Base-by-base conservation (phyloP, 192 early-diverging fungal genomes). In the Entomortierella lignicola region DNA sequence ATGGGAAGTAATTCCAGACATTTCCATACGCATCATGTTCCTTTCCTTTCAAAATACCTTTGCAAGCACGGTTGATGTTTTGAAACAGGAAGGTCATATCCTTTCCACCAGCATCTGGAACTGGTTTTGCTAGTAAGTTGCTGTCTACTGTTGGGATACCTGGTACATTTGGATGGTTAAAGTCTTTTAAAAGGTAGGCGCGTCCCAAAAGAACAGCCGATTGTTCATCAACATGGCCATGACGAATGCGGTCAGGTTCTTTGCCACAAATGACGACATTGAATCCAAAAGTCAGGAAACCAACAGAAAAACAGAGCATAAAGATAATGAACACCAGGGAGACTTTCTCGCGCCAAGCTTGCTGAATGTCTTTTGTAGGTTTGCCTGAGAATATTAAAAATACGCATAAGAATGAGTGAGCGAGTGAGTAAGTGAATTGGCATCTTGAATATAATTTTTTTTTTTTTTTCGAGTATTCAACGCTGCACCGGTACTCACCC, bases 261-360 rank as follows among this genome's bases (percentile, higher is more conserved):
- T 72, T 66, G 10, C 84, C 80, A 67, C 86, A 93, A 21, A 93
- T 81, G 55, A 90, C 86, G 47, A 89, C 85, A 67, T 91, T 90
- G 72, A 93, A 88, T 18, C 94, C 95, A 69, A 97, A 95, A 3
- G 94, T 95, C 55, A 95, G 56, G 74, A 97, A 97, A 30, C 93
- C 94, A 42, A 95, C 87, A 20, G 72, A 48, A 2, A 66, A 84
- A 86, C 94, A 94, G 10, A 94, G 69, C 2, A 90, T 30, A n/a
- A 91, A 67, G 57, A 96, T 97, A 75, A 97, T 88, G 54, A 83
- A 89, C 63, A 94, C 94, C n/a, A 97, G 82, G 0, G 93, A 91
- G 39, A 96, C 87, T 79, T 97, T 97, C 74, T 97, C 96, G 77
- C 94, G 89, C 92, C 93, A 97, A 11, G 96, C 96, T 82, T 87